These are phyloP conservation scores for Herpotrichia juniperi DNA, from an alignment of 2,329 filamentous ascomycete genomes.

Conservation along the genomic window DNA sequence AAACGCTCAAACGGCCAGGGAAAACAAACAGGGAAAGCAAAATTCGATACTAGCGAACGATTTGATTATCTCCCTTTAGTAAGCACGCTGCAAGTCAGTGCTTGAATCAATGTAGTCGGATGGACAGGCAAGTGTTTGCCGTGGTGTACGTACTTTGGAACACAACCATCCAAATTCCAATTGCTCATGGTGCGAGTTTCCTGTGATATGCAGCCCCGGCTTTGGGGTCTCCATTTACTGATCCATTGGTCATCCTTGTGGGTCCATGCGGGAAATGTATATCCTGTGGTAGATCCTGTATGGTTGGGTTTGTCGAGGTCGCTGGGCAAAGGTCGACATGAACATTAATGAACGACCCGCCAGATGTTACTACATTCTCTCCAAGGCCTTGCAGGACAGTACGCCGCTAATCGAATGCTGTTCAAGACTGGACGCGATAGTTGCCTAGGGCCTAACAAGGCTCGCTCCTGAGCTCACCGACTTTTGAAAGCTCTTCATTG, in stretches of 20 bases:
- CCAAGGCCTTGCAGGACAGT: slow-evolving; percentile 20
- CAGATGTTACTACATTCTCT: slow-evolving; percentile 25
- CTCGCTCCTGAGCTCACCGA: slow-evolving; percentile 31
- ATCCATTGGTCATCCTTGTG: slow-evolving; percentile 2
- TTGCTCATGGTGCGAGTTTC: slow-evolving; percentile 9
- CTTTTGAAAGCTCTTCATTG: slow-evolving; percentile 31
- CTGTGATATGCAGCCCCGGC: neutral
- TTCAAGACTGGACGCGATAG: slow-evolving; percentile 21
- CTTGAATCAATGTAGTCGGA: slow-evolving; percentile 28
- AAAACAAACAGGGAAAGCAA: slow-evolving; percentile 20
- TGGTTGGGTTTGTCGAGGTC: slow-evolving; percentile 1
- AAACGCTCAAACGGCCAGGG: neutral
- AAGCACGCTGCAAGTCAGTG: slow-evolving; percentile 41
- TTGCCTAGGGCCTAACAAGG: slow-evolving; percentile 23
- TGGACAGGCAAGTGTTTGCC: slow-evolving; percentile 32
- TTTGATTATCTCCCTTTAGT: slow-evolving; percentile 21
- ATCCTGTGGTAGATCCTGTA: slow-evolving; percentile 2
- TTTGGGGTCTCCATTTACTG: slow-evolving; percentile 3
- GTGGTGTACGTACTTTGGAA: slow-evolving; percentile 43
- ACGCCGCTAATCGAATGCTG: slow-evolving; percentile 14
- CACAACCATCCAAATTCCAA: slow-evolving; percentile 25
- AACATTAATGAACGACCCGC: slow-evolving; percentile 36
- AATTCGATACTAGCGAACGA: slow-evolving; percentile 15
- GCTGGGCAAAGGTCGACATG: slow-evolving; percentile 27
- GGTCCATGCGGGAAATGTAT: slow-evolving; percentile 9